Evolutionary conservation across 75 land plant genomes (phyloP), one percentile per base, ranked within the genome.

Genomic region (Isoetes taiwanensis): DNA sequence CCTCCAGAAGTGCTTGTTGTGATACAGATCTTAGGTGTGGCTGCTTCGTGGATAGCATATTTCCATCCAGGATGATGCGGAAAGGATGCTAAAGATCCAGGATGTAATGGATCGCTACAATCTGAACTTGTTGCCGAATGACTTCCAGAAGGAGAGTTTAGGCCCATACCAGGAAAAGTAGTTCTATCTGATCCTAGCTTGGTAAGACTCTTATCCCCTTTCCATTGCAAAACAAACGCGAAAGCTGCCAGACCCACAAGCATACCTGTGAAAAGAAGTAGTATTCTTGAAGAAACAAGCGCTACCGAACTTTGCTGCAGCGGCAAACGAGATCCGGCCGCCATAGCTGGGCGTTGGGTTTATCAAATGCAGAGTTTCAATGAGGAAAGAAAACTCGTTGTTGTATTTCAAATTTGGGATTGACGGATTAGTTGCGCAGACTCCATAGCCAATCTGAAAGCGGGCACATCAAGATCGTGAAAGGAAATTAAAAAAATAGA

Each of bases 141-240:
- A 3, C 65, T 64, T 30, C 58, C 43, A 6, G 56, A 5, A 17
- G 67, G 35, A 1, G 70, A 39, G 39, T 53, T 64, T 42, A 41
- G 30, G 3, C 68, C 70, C 82, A 80, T 78, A 21, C 94, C 97
- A 9, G 93, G 94, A 27, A 90, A 78, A 35, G 58, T 59, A 24
- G 71, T 66, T 29, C 58, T 20, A 41, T 78, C 77, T 24, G 54
- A 69, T 4, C 68, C 64, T 69, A 80, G 73, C 19, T 80, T 48
- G 1, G 67, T 33, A 52, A 64, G 52, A 0, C 52, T 55, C 48
- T 63, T 78, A 11, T 57, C 65, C n/a, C 97, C 97, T 0, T 81
- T 76, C 97, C 97, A 90, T 59, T 90, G 97, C 54, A 90, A 76
- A 3, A 62, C 68, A 70, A 90, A 90, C 10, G 97, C 97, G 48